Conservation (phyloP, 2,329 filamentous ascomycete genomes). For the Cryphonectria naterciae region DNA sequence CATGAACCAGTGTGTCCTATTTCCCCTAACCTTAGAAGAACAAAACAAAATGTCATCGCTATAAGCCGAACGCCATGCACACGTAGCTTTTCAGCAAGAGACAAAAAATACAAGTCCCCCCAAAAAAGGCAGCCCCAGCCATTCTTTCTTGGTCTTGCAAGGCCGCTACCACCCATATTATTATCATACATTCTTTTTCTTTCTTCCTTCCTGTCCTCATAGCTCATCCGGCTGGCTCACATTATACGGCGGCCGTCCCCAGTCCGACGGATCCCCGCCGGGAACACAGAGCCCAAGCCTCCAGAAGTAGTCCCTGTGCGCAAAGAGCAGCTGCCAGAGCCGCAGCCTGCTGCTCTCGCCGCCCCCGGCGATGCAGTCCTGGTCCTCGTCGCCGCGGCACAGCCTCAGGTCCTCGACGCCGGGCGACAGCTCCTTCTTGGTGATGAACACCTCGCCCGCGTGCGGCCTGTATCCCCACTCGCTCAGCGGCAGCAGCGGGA, state of each 20-base stretch:
- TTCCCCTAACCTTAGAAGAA: not conserved
- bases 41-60: not conserved
- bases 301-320: constrained; percentile 97
- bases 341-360: constrained; percentile 57
- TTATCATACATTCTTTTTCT: constrained; percentile 26
- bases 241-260: constrained; percentile 59
- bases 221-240: constrained; percentile 44
- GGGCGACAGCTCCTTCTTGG: constrained; percentile 71
- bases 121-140: not conserved
- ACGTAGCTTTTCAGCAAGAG: not conserved
- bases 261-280: constrained; percentile 72
- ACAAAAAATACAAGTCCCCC: not conserved
- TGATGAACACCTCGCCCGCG: constrained; percentile 85
- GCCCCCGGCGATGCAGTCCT: constrained; percentile 67
- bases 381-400: constrained; percentile 75
- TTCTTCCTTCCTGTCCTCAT: constrained; percentile 39
- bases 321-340: constrained; percentile 91
- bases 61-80: constrained; percentile 18
- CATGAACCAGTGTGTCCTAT: not conserved
- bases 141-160: not conserved
- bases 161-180: not conserved
- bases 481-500: constrained; percentile 80
- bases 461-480: constrained; percentile 91
- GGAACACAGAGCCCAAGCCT: constrained; percentile 87
- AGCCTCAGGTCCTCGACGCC: constrained; percentile 67